Conservation (phyloP, 208 protist species). For the Naegleria fowleri region DNA sequence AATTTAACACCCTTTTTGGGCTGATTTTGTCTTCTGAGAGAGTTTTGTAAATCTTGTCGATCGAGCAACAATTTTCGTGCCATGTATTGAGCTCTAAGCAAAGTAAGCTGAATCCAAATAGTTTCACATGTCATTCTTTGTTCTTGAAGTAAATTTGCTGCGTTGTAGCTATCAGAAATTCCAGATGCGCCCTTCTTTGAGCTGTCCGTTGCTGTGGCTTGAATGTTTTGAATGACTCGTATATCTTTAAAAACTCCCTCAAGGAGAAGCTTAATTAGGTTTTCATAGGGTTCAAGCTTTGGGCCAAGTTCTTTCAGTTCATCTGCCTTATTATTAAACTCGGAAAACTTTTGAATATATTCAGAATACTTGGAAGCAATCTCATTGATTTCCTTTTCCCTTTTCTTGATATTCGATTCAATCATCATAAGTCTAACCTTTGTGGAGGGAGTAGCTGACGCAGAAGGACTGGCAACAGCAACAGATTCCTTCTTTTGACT, state of each 20-base stretch:
- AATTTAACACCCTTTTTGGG: neutral
- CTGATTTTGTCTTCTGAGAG: neutral
- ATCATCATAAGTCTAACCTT: constrained; percentile 16
- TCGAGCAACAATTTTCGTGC: neutral
- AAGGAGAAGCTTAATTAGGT: neutral
- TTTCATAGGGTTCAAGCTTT: neutral
- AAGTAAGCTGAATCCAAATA: neutral
- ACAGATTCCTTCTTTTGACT: neutral
- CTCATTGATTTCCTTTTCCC: neutral
- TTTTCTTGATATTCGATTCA: neutral
- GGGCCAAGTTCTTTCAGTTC: neutral
- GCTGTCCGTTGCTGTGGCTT: neutral
- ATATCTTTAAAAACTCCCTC: neutral
- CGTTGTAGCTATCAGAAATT: neutral
- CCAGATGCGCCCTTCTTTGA: neutral
- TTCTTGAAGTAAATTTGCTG: neutral
- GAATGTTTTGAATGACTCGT: neutral
- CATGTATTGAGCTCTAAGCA: neutral
- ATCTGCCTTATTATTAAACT: neutral
- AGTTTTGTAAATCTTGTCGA: neutral
- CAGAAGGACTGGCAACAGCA: neutral
- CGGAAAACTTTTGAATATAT: neutral
- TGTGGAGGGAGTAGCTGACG: neutral
- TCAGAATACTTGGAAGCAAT: neutral
- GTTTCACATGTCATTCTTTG: neutral